Conservation (phyloP, 441 rosid species). For the Pelargonium cotyledonis region DNA sequence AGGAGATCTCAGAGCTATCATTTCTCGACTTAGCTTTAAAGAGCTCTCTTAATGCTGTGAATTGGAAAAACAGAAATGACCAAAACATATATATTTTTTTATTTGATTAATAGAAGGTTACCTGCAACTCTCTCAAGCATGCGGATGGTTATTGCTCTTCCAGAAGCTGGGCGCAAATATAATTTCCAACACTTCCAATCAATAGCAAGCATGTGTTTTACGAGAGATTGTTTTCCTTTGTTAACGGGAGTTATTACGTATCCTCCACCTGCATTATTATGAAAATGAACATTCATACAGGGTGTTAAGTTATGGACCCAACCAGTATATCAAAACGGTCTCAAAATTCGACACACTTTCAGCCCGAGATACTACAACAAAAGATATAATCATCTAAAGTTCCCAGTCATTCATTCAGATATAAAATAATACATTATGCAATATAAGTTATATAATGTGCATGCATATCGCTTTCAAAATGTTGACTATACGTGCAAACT, state of each 20-base stretch:
- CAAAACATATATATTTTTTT: neutral
- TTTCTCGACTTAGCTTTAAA: slow-evolving; percentile 55
- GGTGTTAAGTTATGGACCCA: neutral
- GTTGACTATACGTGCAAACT: too few species aligned
- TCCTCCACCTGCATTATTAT: slow-evolving; percentile 69
- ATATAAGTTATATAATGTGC: too few species aligned
- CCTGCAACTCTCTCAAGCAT: slow-evolving; percentile 88
- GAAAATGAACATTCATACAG: neutral
- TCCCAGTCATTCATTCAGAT: too few species aligned
- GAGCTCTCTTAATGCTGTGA: slow-evolving; percentile 70
- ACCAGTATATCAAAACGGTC: too few species aligned
- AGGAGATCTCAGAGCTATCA: slow-evolving; percentile 31
- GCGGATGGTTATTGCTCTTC: slow-evolving; percentile 61
- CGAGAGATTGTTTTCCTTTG: slow-evolving; percentile 64
- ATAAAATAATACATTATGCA: too few species aligned
- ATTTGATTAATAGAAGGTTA: slow-evolving; percentile 11
- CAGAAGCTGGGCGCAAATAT: slow-evolving; percentile 51
- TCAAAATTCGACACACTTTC: too few species aligned
- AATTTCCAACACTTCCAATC: slow-evolving; percentile 89
- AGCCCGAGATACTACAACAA: too few species aligned
- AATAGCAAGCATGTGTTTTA: slow-evolving; percentile 87
- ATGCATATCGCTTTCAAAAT: too few species aligned
- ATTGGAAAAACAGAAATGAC: slow-evolving; percentile 9
- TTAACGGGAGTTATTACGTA: slow-evolving; percentile 66
- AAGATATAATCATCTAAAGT: too few species aligned